phyloP scores from a whole-genome alignment of 2,329 filamentous ascomycete species.

The Hypocreales sp. region DNA sequence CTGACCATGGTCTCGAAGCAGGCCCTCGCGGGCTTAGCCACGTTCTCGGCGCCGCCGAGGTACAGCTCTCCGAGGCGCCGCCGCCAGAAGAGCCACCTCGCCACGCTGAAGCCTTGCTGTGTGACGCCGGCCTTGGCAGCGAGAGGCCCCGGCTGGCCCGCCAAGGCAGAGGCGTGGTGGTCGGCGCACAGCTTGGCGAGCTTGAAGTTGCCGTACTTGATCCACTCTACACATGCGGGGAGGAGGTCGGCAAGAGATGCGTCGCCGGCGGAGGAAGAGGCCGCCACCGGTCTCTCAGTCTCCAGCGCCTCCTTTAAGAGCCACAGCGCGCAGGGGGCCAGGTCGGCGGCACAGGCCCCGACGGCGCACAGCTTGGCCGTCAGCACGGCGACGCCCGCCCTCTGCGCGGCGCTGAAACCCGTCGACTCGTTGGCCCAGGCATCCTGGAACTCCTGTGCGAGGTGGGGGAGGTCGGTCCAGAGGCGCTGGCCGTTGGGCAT shows the following conservation, averaged over 20 bases:
- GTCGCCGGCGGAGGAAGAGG: too few relatives aligned
- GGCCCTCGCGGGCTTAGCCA: slow-evolving; percentile 1
- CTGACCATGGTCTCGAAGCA: slow-evolving; percentile 4
- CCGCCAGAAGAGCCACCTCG: slow-evolving; percentile 5
- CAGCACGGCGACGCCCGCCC: slow-evolving; percentile 1
- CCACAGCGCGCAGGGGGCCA: slow-evolving; percentile 3
- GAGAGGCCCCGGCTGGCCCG: background rate
- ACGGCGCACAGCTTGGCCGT: slow-evolving; percentile 3
- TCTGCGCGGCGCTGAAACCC: background rate
- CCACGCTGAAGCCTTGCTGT: slow-evolving; percentile 1
- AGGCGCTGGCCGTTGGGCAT: slow-evolving; percentile 3
- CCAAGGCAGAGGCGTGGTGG: background rate
- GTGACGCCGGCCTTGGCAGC: background rate
- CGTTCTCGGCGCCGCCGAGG: background rate
- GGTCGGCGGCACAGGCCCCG: slow-evolving; percentile 1
- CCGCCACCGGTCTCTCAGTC: background rate
- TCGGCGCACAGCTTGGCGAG: slow-evolving; percentile 1
- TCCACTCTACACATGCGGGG: slow-evolving; percentile 3
- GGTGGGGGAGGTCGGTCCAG: slow-evolving; percentile 3
- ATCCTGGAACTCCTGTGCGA: slow-evolving; percentile 2
- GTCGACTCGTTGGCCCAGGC: slow-evolving; percentile 1
- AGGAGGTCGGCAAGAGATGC: slow-evolving; percentile 1
- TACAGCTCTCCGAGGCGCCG: slow-evolving; percentile 3
- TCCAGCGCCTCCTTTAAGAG: slow-evolving; percentile 2
- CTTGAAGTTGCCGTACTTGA: slow-evolving; percentile 1